phyloP scores from a whole-genome alignment of 108 stramenopile genomes.

The Skeletonema tropicum region DNA sequence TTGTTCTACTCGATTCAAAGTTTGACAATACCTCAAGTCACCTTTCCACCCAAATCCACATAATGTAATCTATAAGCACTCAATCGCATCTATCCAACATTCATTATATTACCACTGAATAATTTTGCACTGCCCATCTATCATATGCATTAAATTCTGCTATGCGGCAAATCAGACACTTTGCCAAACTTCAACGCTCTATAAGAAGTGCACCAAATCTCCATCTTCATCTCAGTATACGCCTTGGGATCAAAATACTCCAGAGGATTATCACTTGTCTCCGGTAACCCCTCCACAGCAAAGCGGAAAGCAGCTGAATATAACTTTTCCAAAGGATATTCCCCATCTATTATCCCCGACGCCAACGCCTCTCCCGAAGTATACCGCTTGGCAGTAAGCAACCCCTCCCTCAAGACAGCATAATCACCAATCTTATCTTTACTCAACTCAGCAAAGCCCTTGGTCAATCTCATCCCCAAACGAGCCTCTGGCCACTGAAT shows the following conservation, averaged over 20 bases:
- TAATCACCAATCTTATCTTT: conserved; percentile 57
- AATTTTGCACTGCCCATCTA: neutral
- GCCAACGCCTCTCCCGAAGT: conserved; percentile 36
- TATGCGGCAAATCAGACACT: conserved; percentile 42
- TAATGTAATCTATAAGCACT: no score
- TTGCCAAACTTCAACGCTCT: conserved; percentile 52
- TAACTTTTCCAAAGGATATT: conserved; percentile 41
- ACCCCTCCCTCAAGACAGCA: conserved; percentile 45
- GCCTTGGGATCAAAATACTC: conserved; percentile 52
- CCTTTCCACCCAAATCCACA: no score
- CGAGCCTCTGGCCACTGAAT: conserved; percentile 65
- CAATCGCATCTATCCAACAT: no score
- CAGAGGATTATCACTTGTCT: conserved; percentile 25
- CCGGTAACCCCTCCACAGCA: conserved; percentile 48
- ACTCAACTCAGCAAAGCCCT: conserved; percentile 68
- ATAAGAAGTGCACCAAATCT: conserved; percentile 60
- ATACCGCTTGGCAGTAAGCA: conserved; percentile 54
- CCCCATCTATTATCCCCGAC: conserved; percentile 48
- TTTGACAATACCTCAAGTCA: no score
- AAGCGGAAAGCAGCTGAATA: conserved; percentile 27
- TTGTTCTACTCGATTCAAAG: no score
- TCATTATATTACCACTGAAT: no score
- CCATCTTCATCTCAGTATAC: conserved; percentile 55
- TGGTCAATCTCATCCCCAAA: conserved; percentile 63
- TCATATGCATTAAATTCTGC: conserved; percentile 42